phyloP scores from a whole-genome alignment of 371 early-diverging fungal species.

The Mortierella sp. region DNA sequence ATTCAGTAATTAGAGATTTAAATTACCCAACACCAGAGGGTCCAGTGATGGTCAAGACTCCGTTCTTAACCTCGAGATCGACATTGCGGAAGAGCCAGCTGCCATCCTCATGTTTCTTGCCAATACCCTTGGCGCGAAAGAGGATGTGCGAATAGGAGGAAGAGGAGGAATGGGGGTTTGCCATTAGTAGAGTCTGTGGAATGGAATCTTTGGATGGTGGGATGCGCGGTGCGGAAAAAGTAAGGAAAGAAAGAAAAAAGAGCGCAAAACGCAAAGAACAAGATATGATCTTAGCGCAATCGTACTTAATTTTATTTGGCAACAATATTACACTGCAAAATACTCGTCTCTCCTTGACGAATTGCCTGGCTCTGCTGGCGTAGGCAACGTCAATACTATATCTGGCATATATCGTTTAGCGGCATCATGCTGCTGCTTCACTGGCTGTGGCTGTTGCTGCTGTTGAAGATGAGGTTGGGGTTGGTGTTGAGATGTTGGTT shows the following conservation, averaged over 20 bases:
- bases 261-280: background rate
- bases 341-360: slow-evolving; percentile 17
- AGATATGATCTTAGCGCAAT: background rate
- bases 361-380: slow-evolving; percentile 33
- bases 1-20: background rate
- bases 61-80: slow-evolving; percentile 65
- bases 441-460: slow-evolving; percentile 1
- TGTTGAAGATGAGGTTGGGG: slow-evolving; percentile 13
- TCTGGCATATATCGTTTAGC: slow-evolving; percentile 31
- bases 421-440: background rate
- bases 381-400: slow-evolving; percentile 44
- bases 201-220: background rate
- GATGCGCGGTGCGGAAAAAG: background rate
- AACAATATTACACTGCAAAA: slow-evolving; percentile 31
- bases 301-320: too few species aligned
- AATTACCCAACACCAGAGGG: slow-evolving; percentile 81
- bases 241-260: background rate
- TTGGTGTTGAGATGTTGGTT: slow-evolving; percentile 2
- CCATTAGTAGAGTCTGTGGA: background rate
- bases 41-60: slow-evolving; percentile 75
- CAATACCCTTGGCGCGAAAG: slow-evolving; percentile 38
- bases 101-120: slow-evolving; percentile 59
- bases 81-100: slow-evolving; percentile 75
- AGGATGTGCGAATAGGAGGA: slow-evolving; percentile 8
- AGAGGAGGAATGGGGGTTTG: background rate